Base-by-base conservation (phyloP, 768 basidiomycete species). In the Pulveroboletus frians region DNA sequence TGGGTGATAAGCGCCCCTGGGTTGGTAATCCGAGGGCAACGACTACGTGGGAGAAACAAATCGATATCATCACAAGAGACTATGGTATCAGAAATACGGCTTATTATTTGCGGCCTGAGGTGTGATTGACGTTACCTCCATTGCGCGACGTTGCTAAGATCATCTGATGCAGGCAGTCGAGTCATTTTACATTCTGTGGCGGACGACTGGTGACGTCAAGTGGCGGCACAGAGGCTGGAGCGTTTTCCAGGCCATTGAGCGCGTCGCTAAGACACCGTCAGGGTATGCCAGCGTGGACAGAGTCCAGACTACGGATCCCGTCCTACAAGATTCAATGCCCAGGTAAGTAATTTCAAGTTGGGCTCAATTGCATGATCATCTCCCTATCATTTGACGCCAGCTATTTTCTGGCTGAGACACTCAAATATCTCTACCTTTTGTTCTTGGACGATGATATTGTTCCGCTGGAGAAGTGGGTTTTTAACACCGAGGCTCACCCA, bases 401-500 rank as follows among this genome's bases (percentile, higher is more conserved):
- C 50, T 80, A 73, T 64, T 79, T 80, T 62, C 58, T 80, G 44
- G 80, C 78, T 1, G 78, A 80, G 62, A 80, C 80, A 54, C 69
- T 88, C 47, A 87, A 88, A 68, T 88, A 89, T 62, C 72, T 87
- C 39, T 83, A 84, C 63, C 71, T 90, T 18, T 65, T 86, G 61
- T 90, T 88, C 65, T 70, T 71, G 46, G 76, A 85, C 27, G 75
- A 79, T 9, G 84, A 89, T 53, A 73, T 74, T 3, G 54, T 88
- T 37, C 71, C 77, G 4, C 66, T 80, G 32, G 69, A 76, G 18
- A 69, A 74, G 39, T 84, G 76, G 74, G 80, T 83, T 5, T 80
- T 82, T 52, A 84, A 82, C 53, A 84, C 82, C 0, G 82, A 84
- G 65, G 90, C 88, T 5, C 90, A 91, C 62, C 85, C 89, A 10